phyloP scores from a whole-genome alignment of 257 asterid genomes.

The Solanum paucissectum region DNA sequence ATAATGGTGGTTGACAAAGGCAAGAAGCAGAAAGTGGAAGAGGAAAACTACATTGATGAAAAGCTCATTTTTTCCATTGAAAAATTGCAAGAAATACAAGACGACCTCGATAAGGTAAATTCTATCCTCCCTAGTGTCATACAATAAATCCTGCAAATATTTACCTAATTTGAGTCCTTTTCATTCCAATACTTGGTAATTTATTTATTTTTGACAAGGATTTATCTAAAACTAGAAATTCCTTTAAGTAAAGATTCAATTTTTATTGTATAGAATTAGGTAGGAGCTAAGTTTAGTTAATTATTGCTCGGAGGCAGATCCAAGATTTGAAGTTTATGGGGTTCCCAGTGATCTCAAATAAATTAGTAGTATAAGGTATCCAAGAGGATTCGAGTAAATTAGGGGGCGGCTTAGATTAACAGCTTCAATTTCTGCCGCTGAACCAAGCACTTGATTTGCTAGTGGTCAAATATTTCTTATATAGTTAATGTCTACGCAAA shows the following conservation, averaged over 20 bases:
- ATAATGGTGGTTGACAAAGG: slow-evolving; percentile 58
- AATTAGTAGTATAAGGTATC: not conserved
- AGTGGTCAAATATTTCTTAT: not conserved
- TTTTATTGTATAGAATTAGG: not conserved
- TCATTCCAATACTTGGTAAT: not conserved
- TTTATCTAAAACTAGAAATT: not conserved
- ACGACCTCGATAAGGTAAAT: slow-evolving; percentile 53
- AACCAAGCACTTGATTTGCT: not conserved
- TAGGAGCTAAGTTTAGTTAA: not conserved
- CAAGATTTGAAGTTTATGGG: not conserved
- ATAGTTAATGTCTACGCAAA: not conserved
- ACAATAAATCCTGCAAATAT: not conserved
- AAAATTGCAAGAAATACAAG: slow-evolving; percentile 61
- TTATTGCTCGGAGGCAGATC: not conserved
- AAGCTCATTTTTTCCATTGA: slow-evolving; percentile 47
- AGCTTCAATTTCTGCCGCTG: not conserved
- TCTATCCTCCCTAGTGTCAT: not conserved
- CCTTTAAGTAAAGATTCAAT: not conserved
- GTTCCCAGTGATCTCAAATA: not conserved
- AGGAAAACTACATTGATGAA: slow-evolving; percentile 33
- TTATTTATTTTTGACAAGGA: not conserved
- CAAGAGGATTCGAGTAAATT: not conserved
- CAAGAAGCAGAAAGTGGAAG: slow-evolving; percentile 54
- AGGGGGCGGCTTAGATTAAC: not conserved
- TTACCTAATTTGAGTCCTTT: not conserved